Conservation (phyloP, 2,329 filamentous ascomycete genomes). For the Zalaria sp. region DNA sequence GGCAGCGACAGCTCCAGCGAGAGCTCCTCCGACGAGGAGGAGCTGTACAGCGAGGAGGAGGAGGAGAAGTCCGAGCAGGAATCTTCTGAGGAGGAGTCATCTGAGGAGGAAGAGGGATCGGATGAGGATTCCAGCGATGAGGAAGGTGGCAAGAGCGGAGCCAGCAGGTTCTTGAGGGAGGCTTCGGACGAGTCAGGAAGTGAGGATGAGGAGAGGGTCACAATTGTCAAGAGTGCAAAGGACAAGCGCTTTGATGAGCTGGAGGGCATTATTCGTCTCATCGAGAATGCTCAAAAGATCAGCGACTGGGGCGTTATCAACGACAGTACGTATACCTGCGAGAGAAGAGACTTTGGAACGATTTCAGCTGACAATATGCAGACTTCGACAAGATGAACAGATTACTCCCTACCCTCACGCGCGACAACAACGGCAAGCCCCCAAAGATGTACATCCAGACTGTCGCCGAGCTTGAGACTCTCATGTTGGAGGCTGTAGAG, state of each 20-base stretch:
- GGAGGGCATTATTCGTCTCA: conserved; percentile 74
- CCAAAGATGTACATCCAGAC: conserved; percentile 90
- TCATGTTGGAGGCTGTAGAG: conserved; percentile 82
- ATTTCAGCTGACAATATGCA: conserved; percentile 2
- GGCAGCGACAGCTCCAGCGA: conserved; percentile 92
- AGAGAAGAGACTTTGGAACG: not conserved
- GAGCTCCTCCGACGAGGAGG: conserved; percentile 87
- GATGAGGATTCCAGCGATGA: conserved; percentile 29
- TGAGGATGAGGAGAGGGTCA: conserved; percentile 74
- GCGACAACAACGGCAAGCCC: conserved; percentile 53
- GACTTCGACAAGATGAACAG: conserved; percentile 50
- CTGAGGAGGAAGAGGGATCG: conserved; percentile 20
- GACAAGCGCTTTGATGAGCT: conserved; percentile 94
- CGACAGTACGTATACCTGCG: conserved; percentile 8
- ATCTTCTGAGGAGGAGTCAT: conserved; percentile 40
- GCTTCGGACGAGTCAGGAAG: conserved; percentile 62
- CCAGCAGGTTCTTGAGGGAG: conserved; percentile 70
- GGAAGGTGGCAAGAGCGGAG: conserved; percentile 52
- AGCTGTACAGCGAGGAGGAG: conserved; percentile 73
- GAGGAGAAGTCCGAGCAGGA: conserved; percentile 44
- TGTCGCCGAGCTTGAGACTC: conserved; percentile 84
- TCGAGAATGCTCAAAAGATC: conserved; percentile 96
- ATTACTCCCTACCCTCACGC: conserved; percentile 28
- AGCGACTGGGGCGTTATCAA: conserved; percentile 86
- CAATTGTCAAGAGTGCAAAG: conserved; percentile 91